Evolutionary conservation across 352 stramenopile species (phyloP), one percentile per base, ranked within the genome.

Genomic region (Lagenidium sp.): DNA sequence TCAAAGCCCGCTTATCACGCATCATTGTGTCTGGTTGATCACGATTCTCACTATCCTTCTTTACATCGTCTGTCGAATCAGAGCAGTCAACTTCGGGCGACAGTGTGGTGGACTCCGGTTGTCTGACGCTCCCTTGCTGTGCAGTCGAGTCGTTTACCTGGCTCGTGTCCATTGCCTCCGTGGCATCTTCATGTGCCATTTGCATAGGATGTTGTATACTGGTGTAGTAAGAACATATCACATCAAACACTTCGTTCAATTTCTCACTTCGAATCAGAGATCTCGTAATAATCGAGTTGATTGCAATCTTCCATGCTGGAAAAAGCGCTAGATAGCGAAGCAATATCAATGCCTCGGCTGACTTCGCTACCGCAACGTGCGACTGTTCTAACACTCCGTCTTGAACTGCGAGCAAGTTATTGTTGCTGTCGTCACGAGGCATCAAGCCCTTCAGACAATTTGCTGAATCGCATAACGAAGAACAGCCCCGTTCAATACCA

Each of bases 281-380:
- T 19, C 72, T 63, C 13, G 39, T 60, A 15, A 94, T 43, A 4
- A 60, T 74, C 1, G 74, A 69, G 24, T 89, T 89, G 16, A 91
- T 71, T 0, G 81, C 78, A 4, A 85, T 55, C 53, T 81, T 85
- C 81, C 81, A 94, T 8, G 68, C 68, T 6, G 81, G 78, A 44
- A 73, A 89, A 13, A 90, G 50, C 1, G 68, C 88, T 6, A 94
- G 55, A 49, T 88, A 91, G 2, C 81, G 69, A 20, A 94, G 46
- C 6, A 94, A 53, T 24, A 50, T 50, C 1, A 91, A 54, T 24
- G 67, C 68, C 34, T 91, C 81, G 11, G 77, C 75, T 11, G 69
- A 51, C 32, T 87, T 87, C 0, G 68, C 65, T 1, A 70, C 44
- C 18, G 63, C 68, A 23, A 82, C 31, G 37, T 88, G 78, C 1